Conservation (phyloP, 306 rosid genomes). For the Mimosa bimucronata region DNA sequence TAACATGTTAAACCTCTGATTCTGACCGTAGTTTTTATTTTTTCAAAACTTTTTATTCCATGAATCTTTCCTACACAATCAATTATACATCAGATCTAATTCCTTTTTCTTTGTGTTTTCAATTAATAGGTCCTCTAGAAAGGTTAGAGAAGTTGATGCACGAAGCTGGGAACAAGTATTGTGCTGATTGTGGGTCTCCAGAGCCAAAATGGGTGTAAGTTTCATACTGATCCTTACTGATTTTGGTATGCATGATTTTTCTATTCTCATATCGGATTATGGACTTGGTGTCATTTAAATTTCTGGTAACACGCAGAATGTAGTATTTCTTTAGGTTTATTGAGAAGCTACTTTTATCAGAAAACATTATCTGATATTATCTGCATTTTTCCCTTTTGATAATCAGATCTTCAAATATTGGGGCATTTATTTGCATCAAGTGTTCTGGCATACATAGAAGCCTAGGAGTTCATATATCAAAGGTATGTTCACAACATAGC, state of each 20-base stretch:
- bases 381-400: conserved; percentile 29
- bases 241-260: conserved; percentile 17
- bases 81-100: conserved; percentile 10
- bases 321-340: not conserved
- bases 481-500: conserved; percentile 56
- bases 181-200: conserved; percentile 94
- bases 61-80: not conserved
- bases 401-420: conserved; percentile 75
- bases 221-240: conserved; percentile 9
- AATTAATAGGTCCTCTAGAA: conserved; percentile 63
- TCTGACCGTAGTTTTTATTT: conserved; percentile 11
- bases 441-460: conserved; percentile 96
- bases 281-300: conserved; percentile 3
- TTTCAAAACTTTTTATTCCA: not conserved
- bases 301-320: not conserved
- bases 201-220: conserved; percentile 99
- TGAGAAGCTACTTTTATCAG: conserved; percentile 8
- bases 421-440: conserved; percentile 89
- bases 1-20: not conserved
- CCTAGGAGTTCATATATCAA: conserved; percentile 91
- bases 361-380: conserved; percentile 26
- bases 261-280: not conserved
- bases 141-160: conserved; percentile 60
- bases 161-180: conserved; percentile 59
- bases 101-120: conserved; percentile 25